Conservation (phyloP, 148 eudicot species). For the Vaccinium darrowii region DNA sequence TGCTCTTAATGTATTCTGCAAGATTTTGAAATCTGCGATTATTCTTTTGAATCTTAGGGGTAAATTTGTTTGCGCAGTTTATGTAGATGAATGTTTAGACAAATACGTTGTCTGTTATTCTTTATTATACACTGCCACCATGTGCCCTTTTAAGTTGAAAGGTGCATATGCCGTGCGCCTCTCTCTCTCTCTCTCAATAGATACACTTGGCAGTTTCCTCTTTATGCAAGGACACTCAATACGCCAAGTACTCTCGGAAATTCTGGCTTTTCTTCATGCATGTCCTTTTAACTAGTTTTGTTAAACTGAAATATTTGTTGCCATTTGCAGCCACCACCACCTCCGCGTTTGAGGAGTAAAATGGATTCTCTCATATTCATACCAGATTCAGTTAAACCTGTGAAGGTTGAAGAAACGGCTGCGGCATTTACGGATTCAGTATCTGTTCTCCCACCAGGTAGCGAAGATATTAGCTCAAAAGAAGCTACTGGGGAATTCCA, state of each 20-base stretch:
- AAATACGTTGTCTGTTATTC: background rate
- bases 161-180: background rate
- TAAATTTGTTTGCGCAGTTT: background rate
- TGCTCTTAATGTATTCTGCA: background rate
- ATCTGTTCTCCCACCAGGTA: conserved; percentile 22
- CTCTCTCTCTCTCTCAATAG: background rate
- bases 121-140: background rate
- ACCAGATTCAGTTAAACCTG: conserved; percentile 51
- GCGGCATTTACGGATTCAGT: conserved; percentile 19
- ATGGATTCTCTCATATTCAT: conserved; percentile 75
- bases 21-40: background rate
- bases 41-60: background rate
- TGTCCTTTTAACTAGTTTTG: background rate
- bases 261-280: conserved; percentile 1
- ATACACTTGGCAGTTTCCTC: background rate
- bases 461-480: conserved; percentile 28
- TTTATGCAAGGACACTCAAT: background rate
- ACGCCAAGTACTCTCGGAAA: background rate
- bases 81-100: background rate
- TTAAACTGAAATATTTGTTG: conserved; percentile 6
- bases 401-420: conserved; percentile 36
- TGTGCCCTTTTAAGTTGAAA: background rate
- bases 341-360: conserved; percentile 79
- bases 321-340: conserved; percentile 67
- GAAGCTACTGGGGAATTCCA: conserved; percentile 36